These are phyloP conservation scores for Phytophthora rubi DNA, from an alignment of 352 stramenopile genomes.

Conservation along the genomic window DNA sequence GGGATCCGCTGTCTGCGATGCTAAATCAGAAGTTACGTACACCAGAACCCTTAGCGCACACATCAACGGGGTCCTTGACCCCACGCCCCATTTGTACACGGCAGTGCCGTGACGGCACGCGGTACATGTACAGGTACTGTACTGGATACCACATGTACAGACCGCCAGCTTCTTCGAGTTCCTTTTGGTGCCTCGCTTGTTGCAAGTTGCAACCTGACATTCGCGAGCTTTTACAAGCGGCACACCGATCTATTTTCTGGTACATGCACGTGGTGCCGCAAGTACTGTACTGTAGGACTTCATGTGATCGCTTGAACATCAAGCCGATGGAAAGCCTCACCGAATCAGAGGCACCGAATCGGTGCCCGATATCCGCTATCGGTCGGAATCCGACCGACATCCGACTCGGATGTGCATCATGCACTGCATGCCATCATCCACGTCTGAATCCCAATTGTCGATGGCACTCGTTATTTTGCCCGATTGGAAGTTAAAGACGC, in stretches of 20 bases:
- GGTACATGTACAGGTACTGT: no score
- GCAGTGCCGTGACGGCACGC: not conserved
- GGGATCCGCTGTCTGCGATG: no score
- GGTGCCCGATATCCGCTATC: not conserved
- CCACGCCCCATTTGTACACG: constrained; percentile 9
- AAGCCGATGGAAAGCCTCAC: constrained; percentile 3
- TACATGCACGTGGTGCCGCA: not conserved
- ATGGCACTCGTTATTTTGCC: not conserved
- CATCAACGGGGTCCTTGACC: constrained; percentile 19
- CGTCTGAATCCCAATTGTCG: not conserved
- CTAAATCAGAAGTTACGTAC: no score
- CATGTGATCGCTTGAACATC: not conserved
- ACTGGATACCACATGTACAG: no score
- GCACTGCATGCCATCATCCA: not conserved
- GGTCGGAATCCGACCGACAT: not conserved
- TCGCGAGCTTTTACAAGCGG: not conserved
- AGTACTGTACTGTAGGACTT: not conserved
- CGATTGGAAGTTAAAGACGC: no score
- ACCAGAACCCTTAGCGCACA: constrained; percentile 21
- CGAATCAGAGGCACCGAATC: not conserved
- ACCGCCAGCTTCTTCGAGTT: not conserved
- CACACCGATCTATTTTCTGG: no score
- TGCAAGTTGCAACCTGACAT: not conserved
- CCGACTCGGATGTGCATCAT: not conserved
- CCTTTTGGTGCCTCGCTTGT: not conserved